phyloP scores from a whole-genome alignment of 2,329 filamentous ascomycete genomes.

The Xylaria sp. region DNA sequence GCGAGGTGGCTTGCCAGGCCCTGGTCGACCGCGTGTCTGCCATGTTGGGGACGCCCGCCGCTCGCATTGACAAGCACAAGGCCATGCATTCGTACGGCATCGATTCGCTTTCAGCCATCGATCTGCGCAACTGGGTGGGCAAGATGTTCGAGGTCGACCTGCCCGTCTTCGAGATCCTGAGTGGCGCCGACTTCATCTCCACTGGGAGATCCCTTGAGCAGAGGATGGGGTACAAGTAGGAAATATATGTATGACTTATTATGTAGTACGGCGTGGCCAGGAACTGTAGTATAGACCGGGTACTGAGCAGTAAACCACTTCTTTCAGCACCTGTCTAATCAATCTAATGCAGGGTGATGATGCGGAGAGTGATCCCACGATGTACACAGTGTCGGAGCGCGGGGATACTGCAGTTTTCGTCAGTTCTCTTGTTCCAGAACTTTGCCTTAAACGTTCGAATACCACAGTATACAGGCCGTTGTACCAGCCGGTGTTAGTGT shows the following conservation, averaged over 20 bases:
- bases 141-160: constrained; percentile 32
- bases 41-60: constrained; percentile 23
- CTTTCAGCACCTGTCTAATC: no score
- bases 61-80: constrained; percentile 28
- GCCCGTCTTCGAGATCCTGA: constrained; percentile 35
- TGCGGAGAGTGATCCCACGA: not conserved
- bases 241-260: no score
- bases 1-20: constrained; percentile 11
- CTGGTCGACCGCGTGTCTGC: constrained; percentile 22
- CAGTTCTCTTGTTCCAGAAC: not conserved
- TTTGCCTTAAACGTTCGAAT: no score
- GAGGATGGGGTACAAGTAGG: no score
- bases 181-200: constrained; percentile 6
- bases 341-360: not conserved
- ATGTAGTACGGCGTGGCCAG: no score
- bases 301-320: no score
- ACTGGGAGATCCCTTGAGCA: no score
- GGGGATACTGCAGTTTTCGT: not conserved
- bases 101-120: constrained; percentile 34
- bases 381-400: not conserved
- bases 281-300: no score
- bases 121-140: constrained; percentile 33
- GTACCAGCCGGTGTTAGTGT: no score
- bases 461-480: no score
- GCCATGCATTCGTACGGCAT: constrained; percentile 34